Conservation (phyloP, 1,139 yeast genomes). For the Yamadazyma triangularis region DNA sequence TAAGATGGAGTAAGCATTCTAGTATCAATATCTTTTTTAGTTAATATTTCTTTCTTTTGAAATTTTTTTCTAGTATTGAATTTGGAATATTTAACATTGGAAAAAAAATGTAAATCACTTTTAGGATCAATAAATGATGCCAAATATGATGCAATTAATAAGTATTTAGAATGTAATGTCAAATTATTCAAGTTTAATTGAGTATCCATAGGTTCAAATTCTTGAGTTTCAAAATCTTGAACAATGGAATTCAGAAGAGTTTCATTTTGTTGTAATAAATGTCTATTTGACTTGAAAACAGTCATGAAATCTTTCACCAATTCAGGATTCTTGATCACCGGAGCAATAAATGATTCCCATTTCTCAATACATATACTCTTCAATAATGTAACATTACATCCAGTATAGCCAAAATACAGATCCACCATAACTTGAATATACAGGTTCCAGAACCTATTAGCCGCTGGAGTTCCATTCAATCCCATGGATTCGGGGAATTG, state of each 20-base stretch:
- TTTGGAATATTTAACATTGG: slow-evolving; percentile 50
- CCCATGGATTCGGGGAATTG: slow-evolving; percentile 6
- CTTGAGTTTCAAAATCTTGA: slow-evolving; percentile 20
- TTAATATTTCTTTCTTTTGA: slow-evolving; percentile 30
- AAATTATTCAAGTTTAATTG: slow-evolving; percentile 28
- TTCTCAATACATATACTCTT: slow-evolving; percentile 37
- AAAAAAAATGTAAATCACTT: slow-evolving; percentile 56
- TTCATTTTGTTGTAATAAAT: slow-evolving; percentile 34
- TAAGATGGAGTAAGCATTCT: slow-evolving; percentile 55
- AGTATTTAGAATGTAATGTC: slow-evolving; percentile 54
- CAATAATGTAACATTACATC: slow-evolving; percentile 45
- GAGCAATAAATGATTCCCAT: slow-evolving; percentile 51
- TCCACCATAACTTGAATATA: slow-evolving; percentile 50
- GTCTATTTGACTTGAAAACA: slow-evolving; percentile 41
- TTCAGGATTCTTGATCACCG: slow-evolving; percentile 29
- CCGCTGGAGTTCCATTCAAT: slow-evolving; percentile 18
- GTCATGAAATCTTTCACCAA: slow-evolving; percentile 38
- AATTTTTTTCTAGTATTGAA: slow-evolving; percentile 28
- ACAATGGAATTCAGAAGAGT: slow-evolving; percentile 33
- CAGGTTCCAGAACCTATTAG: slow-evolving; percentile 40
- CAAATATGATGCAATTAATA: slow-evolving; percentile 63
- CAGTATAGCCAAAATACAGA: slow-evolving; percentile 48
- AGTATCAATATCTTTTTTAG: slow-evolving; percentile 46
- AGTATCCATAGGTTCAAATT: slow-evolving; percentile 18
- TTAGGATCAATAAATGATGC: slow-evolving; percentile 65